Conservation (phyloP, 805 yeast species). For the Candida maesae region DNA sequence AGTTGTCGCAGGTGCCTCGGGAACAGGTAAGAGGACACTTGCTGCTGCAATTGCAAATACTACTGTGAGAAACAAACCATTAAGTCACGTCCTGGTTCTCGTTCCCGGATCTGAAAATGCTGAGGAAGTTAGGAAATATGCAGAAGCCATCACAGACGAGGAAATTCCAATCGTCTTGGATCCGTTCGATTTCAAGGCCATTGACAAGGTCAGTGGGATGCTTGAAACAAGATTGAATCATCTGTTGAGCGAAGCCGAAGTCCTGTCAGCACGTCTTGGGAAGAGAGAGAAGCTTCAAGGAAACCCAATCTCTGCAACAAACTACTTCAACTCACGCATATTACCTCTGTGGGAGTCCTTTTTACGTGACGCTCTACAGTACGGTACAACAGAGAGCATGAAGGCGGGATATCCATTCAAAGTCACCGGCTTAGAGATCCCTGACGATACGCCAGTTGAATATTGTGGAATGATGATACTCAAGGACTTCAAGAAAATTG, state of each 20-base stretch:
- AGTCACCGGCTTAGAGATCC: too few relatives aligned
- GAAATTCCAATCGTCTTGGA: too few relatives aligned
- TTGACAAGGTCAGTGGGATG: too few relatives aligned
- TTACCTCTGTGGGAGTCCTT: constrained; percentile 13
- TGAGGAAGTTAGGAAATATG: background rate
- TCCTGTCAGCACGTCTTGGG: constrained; percentile 29
- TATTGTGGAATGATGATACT: too few relatives aligned
- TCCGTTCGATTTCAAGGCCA: too few relatives aligned
- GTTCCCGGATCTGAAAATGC: background rate
- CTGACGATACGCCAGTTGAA: too few relatives aligned
- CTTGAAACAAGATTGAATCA: background rate
- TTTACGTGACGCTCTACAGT: too few relatives aligned
- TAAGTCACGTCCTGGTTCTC: constrained; percentile 14
- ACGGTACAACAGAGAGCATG: background rate
- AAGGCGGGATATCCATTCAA: constrained; percentile 17
- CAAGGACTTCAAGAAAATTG: background rate
- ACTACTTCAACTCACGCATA: constrained; percentile 30
- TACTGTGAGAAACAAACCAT: constrained; percentile 21
- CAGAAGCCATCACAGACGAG: background rate
- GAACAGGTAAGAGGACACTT: constrained; percentile 45
- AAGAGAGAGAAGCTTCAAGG: constrained; percentile 34
- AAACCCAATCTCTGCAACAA: constrained; percentile 35
- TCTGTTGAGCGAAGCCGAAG: constrained; percentile 22
- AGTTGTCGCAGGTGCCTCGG: constrained; percentile 50
- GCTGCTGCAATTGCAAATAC: constrained; percentile 22